Evolutionary conservation across 192 early-diverging fungal species (phyloP).

Genomic region (Backusella psychrophila): DNA sequence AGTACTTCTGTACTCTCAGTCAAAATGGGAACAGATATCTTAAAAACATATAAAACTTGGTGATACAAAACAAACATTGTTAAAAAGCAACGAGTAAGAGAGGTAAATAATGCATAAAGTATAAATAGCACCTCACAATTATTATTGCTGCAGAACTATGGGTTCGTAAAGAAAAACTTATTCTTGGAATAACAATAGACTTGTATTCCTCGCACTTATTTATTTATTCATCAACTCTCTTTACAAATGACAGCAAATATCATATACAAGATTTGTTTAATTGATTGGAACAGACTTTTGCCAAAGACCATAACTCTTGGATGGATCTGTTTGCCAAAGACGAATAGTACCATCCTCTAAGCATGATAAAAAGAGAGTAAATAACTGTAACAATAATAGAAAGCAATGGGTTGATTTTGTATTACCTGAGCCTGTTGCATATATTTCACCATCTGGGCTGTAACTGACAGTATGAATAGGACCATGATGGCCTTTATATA

Average conservation of each 20-base stretch:
- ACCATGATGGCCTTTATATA: conserved; percentile 91
- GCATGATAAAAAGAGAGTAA: neutral
- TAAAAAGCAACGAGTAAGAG: no score
- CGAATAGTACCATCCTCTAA: conserved; percentile 88
- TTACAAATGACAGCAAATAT: no score
- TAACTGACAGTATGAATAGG: conserved; percentile 87
- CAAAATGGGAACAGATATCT: no score
- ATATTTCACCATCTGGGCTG: conserved; percentile 89
- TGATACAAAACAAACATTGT: no score
- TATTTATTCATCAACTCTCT: neutral
- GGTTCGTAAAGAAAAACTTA: no score
- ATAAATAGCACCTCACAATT: no score
- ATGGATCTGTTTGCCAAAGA: conserved; percentile 86
- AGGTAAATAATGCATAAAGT: no score
- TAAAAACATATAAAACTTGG: no score
- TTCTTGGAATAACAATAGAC: no score
- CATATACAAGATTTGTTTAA: neutral
- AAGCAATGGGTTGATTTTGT: neutral
- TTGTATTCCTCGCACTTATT: neutral
- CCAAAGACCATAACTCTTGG: conserved; percentile 83
- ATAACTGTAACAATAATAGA: neutral
- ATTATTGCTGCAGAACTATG: no score
- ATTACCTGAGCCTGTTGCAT: conserved; percentile 78
- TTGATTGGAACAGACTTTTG: conserved; percentile 38
- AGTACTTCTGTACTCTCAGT: no score